These are phyloP conservation scores for Magnolia sinica DNA, from an alignment of 164 flowering plant species.

Conservation along the genomic window DNA sequence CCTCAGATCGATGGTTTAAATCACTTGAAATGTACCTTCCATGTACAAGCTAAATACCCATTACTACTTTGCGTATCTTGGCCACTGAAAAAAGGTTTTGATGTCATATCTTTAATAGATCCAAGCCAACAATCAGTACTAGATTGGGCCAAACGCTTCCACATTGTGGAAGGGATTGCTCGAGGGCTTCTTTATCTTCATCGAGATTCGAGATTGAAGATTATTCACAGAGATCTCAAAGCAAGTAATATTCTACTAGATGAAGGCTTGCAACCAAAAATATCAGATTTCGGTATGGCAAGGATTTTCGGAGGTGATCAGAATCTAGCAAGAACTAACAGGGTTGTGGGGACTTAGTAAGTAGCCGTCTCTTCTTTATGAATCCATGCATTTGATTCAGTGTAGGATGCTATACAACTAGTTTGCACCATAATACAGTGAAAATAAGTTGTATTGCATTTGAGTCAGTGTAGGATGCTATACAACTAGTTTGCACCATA, in stretches of 20 bases:
- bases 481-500: too few species aligned
- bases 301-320: slow-evolving; percentile 35
- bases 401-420: too few species aligned
- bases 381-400: too few species aligned
- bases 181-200: slow-evolving; percentile 64
- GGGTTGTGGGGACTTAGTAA: slow-evolving; percentile 42
- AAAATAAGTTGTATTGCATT: too few species aligned
- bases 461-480: too few species aligned
- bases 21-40: too few species aligned
- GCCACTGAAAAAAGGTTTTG: too few species aligned
- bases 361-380: slow-evolving; percentile 9
- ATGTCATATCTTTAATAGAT: slow-evolving; percentile 22
- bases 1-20: too few species aligned
- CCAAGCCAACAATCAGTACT: slow-evolving; percentile 4
- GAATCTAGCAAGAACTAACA: slow-evolving; percentile 18
- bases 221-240: slow-evolving; percentile 60
- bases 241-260: slow-evolving; percentile 59
- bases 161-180: slow-evolving; percentile 38
- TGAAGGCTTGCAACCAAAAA: slow-evolving; percentile 37
- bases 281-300: slow-evolving; percentile 57
- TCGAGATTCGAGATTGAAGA: slow-evolving; percentile 44
- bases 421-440: too few species aligned
- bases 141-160: slow-evolving; percentile 30
- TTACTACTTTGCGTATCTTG: too few species aligned
- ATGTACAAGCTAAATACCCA: too few species aligned